These are phyloP conservation scores for Spencermartinsiella ligniputridi DNA, from an alignment of 1,139 yeast species.

Conservation along the genomic window DNA sequence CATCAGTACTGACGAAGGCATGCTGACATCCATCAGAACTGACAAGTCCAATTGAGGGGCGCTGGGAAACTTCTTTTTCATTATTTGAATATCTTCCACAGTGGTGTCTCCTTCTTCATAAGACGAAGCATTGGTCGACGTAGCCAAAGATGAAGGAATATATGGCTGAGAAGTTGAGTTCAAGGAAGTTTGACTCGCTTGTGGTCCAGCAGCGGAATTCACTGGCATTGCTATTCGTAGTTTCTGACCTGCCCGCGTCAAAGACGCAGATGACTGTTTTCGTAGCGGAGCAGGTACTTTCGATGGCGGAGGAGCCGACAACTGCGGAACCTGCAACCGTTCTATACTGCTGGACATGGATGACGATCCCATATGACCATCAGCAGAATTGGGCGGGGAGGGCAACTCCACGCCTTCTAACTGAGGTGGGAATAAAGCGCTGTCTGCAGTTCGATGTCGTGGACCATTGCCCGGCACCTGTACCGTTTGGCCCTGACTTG, in stretches of 20 bases:
- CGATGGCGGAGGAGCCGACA: background rate
- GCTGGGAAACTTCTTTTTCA: constrained; percentile 16
- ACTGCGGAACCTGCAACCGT: background rate
- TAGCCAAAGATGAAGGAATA: background rate
- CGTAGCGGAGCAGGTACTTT: background rate
- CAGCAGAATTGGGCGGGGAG: background rate
- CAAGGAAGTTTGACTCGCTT: background rate
- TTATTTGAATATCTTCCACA: constrained; percentile 11
- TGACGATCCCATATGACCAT: background rate
- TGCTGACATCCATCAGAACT: constrained; percentile 31
- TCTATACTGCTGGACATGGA: background rate
- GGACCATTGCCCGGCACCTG: background rate
- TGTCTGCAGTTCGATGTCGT: background rate
- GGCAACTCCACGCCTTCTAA: background rate
- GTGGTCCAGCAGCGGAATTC: background rate
- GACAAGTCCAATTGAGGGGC: constrained; percentile 26
- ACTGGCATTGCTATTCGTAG: background rate
- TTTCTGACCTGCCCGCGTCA: background rate
- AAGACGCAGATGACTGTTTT: background rate
- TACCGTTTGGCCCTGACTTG: background rate
- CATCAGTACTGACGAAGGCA: constrained; percentile 25
- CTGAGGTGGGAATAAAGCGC: constrained; percentile 1
- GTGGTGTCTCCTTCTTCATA: constrained; percentile 12
- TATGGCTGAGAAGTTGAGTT: background rate
- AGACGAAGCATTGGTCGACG: background rate